Conservation (phyloP, 2,329 filamentous ascomycete species). For the Orbilia brochopaga region DNA sequence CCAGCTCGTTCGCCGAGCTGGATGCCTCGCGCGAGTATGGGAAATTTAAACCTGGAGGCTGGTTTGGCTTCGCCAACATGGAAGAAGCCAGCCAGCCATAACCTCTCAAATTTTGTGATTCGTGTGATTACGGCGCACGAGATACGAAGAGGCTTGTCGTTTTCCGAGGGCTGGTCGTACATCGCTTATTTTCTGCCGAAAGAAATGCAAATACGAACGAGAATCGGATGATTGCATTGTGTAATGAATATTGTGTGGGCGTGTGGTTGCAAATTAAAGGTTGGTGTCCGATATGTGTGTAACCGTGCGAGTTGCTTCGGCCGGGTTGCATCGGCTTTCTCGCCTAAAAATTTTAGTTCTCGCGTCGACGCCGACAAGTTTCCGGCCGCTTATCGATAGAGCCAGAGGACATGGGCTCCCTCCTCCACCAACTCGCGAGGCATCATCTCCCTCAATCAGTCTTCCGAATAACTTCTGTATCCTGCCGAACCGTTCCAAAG, state of each 20-base stretch:
- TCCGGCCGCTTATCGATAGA: slow-evolving; percentile 5
- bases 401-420: neutral
- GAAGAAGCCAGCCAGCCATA: neutral
- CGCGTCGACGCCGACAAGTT: slow-evolving; percentile 1
- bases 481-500: neutral
- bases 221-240: too few species aligned
- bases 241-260: too few species aligned
- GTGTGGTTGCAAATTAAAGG: neutral
- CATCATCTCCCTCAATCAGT: neutral
- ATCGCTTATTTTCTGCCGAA: too few species aligned
- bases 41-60: slow-evolving; percentile 3
- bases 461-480: neutral
- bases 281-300: neutral
- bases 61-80: neutral
- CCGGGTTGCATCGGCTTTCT: slow-evolving; percentile 27
- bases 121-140: neutral
- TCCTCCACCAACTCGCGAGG: neutral
- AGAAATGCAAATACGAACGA: too few species aligned
- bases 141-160: too few species aligned
- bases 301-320: neutral
- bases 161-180: too few species aligned
- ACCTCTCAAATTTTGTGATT: neutral
- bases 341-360: slow-evolving; percentile 2
- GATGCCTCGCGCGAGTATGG: neutral
- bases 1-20: neutral